Percentiles rank a stretch among this genome's conserved stretches.
These are phyloP conservation scores for Capsicum pubescens DNA, from an alignment of 257 asterid species.

Conservation along the genomic window DNA sequence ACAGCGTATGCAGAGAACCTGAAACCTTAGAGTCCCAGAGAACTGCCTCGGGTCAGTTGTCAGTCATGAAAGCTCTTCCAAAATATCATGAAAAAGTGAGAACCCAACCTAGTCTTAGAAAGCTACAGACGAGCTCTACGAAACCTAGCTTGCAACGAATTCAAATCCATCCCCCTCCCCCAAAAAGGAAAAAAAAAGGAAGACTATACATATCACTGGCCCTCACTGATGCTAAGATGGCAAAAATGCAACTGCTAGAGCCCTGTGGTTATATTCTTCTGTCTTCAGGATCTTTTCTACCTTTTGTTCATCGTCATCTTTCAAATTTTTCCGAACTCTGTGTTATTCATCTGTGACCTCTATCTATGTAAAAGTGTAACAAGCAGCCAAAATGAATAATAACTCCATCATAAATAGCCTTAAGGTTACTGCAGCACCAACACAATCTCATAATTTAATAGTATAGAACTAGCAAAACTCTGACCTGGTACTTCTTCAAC, in stretches of 20 bases:
- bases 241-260: conserved; percentile 17
- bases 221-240: conserved; percentile 19
- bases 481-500: conserved; percentile 75
- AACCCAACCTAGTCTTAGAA: neutral
- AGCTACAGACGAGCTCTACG: neutral
- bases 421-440: conserved; percentile 1
- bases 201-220: neutral
- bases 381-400: conserved; percentile 8
- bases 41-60: conserved; percentile 22
- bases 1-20: neutral
- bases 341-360: neutral
- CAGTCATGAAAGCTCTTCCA: conserved; percentile 20
- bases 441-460: conserved; percentile 18
- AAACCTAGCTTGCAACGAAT: no score
- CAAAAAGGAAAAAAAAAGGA: neutral
- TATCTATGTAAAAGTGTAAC: neutral
- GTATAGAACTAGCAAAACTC: conserved; percentile 29
- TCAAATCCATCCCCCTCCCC: no score
- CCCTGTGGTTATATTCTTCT: conserved; percentile 13
- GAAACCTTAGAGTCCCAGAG: neutral
- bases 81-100: neutral
- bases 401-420: neutral
- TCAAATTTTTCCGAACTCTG: conserved; percentile 15
- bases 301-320: conserved; percentile 10
- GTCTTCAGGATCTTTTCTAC: conserved; percentile 1